phyloP scores from a whole-genome alignment of 768 basidiomycete genomes.

The Panaeolus papilionaceus region DNA sequence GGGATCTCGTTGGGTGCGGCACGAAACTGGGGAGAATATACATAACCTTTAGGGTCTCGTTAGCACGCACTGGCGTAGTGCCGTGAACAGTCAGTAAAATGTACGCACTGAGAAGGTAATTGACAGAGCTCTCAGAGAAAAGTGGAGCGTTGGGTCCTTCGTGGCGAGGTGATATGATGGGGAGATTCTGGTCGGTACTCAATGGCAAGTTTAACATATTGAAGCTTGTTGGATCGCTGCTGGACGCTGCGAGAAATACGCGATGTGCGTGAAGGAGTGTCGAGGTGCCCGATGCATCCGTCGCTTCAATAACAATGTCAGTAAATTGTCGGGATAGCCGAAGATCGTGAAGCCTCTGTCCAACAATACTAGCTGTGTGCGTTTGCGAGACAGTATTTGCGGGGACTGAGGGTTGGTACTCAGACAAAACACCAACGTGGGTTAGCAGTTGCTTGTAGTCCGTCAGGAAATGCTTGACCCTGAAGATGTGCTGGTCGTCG shows the following conservation, averaged over 20 bases:
- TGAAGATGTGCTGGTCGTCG: conserved; percentile 30
- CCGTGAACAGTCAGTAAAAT: neutral
- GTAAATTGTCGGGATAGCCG: conserved; percentile 37
- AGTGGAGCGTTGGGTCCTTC: neutral
- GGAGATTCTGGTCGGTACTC: neutral
- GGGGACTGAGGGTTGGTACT: neutral
- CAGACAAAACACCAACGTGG: conserved; percentile 38
- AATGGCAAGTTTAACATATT: neutral
- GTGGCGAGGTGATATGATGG: neutral
- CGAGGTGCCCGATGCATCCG: conserved; percentile 25
- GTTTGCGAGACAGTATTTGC: conserved; percentile 1
- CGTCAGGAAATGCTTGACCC: conserved; percentile 42
- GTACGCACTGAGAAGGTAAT: neutral
- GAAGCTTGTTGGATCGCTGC: conserved; percentile 1
- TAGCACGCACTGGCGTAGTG: neutral
- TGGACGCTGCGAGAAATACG: conserved; percentile 41
- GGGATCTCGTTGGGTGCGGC: neutral
- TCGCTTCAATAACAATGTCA: conserved; percentile 37
- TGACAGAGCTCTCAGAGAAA: neutral
- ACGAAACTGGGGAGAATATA: neutral
- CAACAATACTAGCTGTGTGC: conserved; percentile 25
- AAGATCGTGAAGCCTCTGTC: conserved; percentile 40
- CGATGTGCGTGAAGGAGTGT: conserved; percentile 42
- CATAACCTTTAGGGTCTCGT: neutral
- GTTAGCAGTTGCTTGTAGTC: conserved; percentile 39